These are phyloP conservation scores for Poteriospumella lacustris DNA, from an alignment of 108 stramenopile species.

Conservation along the genomic window DNA sequence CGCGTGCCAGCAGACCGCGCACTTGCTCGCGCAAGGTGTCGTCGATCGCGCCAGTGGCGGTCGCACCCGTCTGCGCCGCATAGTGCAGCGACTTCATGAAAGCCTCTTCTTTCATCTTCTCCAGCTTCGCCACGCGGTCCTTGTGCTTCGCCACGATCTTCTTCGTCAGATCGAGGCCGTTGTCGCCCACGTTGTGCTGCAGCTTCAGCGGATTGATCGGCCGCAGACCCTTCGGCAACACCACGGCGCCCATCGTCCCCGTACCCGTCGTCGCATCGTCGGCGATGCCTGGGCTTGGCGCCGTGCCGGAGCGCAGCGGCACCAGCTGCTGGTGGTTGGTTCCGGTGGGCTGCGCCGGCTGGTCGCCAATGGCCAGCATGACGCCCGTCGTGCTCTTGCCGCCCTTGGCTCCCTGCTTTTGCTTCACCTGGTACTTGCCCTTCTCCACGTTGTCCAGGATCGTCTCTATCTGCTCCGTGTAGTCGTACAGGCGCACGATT, in stretches of 20 bases:
- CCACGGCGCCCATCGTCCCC: neutral
- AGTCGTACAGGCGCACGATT: slow-evolving; percentile 13
- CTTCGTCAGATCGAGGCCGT: neutral
- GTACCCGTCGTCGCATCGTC: neutral
- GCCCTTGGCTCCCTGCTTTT: neutral
- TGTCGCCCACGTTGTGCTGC: neutral
- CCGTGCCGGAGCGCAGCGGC: too few species aligned
- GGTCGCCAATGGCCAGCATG: neutral
- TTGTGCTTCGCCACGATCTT: neutral
- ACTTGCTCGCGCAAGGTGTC: slow-evolving; percentile 2
- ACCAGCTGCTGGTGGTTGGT: neutral
- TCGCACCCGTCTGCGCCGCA: neutral
- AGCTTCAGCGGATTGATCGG: neutral
- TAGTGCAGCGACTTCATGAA: slow-evolving; percentile 5
- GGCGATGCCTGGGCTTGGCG: too few species aligned
- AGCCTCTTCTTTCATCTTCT: slow-evolving; percentile 26
- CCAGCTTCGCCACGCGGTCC: neutral
- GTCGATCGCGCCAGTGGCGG: neutral
- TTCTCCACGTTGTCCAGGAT: slow-evolving; percentile 19
- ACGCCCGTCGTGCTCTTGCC: neutral
- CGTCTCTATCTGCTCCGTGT: slow-evolving; percentile 18
- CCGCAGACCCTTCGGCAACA: neutral
- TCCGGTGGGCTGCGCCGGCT: neutral
- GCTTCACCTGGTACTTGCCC: slow-evolving; percentile 3
- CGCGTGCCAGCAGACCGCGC: neutral